Percentiles rank a stretch among this genome's conserved stretches.
phyloP scores from a whole-genome alignment of 768 basidiomycete genomes.

The Agaricus bisporus region DNA sequence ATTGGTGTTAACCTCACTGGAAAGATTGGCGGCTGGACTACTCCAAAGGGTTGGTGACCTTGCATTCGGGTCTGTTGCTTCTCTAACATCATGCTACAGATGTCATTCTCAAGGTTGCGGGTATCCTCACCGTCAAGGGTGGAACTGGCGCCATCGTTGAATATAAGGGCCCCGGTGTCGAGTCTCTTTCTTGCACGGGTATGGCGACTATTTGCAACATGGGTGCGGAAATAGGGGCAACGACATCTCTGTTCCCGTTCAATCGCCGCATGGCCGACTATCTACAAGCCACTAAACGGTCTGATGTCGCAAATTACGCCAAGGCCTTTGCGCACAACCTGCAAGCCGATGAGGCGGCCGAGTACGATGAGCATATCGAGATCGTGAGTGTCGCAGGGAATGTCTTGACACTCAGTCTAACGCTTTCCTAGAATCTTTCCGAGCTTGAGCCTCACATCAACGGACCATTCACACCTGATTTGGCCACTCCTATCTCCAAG shows the following conservation, averaged over 20 bases:
- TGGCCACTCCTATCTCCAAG: slow-evolving; percentile 96
- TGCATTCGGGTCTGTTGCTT: neutral
- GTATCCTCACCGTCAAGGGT: slow-evolving; percentile 98
- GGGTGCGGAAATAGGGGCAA: slow-evolving; percentile 99
- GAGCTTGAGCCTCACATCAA: slow-evolving; percentile 99
- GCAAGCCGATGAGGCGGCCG: slow-evolving; percentile 76
- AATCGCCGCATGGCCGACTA: slow-evolving; percentile 92
- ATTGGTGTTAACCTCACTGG: slow-evolving; percentile 97
- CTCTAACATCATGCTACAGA: slow-evolving; percentile 38
- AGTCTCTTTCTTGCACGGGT: slow-evolving; percentile 95
- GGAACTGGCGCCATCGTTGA: slow-evolving; percentile 99
- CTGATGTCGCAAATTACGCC: slow-evolving; percentile 84
- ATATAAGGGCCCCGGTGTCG: slow-evolving; percentile 92
- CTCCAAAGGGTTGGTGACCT: slow-evolving; percentile 74
- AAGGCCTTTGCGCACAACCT: slow-evolving; percentile 87
- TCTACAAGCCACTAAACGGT: slow-evolving; percentile 91
- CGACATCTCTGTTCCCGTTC: slow-evolving; percentile 98
- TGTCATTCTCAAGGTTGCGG: slow-evolving; percentile 98
- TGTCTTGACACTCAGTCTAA: neutral
- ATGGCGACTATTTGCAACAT: slow-evolving; percentile 99
- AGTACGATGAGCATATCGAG: slow-evolving; percentile 92
- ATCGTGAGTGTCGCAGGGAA: slow-evolving; percentile 50
- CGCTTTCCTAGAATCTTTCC: slow-evolving; percentile 68
- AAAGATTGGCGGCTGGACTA: slow-evolving; percentile 94
- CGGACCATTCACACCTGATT: slow-evolving; percentile 99